phyloP scores from a whole-genome alignment of 2,329 filamentous ascomycete species.

The Helotiales sp. region DNA sequence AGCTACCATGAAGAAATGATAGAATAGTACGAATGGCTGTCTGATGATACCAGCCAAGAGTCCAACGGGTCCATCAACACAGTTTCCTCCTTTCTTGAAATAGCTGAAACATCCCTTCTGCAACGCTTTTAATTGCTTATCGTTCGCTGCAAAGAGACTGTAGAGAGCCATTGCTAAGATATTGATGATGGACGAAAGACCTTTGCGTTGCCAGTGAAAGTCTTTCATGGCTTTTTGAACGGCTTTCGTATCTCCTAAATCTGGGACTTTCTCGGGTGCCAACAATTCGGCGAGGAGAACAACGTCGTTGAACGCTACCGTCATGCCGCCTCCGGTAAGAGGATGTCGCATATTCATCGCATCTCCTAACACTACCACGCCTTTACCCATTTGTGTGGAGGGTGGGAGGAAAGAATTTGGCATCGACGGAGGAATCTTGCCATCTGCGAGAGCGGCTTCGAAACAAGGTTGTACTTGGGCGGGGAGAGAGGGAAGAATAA shows the following conservation, averaged over 20 bases:
- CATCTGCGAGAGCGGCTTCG: conserved; percentile 71
- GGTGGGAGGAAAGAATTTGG: conserved; percentile 93
- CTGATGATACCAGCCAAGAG: conserved; percentile 81
- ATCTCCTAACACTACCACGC: conserved; percentile 83
- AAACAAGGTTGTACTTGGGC: conserved; percentile 71
- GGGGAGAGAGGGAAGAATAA: conserved; percentile 78
- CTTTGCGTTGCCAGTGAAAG: conserved; percentile 89
- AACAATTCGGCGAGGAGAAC: conserved; percentile 75
- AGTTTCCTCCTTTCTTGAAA: conserved; percentile 73
- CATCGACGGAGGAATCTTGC: conserved; percentile 79
- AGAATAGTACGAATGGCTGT: conserved; percentile 74
- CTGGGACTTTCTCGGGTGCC: conserved; percentile 64
- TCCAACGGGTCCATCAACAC: conserved; percentile 76
- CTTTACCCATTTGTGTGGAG: conserved; percentile 66
- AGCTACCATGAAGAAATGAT: conserved; percentile 94
- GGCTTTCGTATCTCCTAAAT: conserved; percentile 64
- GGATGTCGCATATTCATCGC: conserved; percentile 99
- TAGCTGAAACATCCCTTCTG: conserved; percentile 92
- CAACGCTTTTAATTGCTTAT: conserved; percentile 73
- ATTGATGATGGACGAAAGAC: conserved; percentile 85
- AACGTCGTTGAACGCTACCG: conserved; percentile 92
- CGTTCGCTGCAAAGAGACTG: conserved; percentile 83
- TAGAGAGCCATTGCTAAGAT: conserved; percentile 97
- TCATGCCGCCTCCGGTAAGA: conserved; percentile 96
- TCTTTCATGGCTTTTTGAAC: conserved; percentile 64